phyloP scores from a whole-genome alignment of 2,329 filamentous ascomycete genomes.

The Sporothrix pseudoabietina region DNA sequence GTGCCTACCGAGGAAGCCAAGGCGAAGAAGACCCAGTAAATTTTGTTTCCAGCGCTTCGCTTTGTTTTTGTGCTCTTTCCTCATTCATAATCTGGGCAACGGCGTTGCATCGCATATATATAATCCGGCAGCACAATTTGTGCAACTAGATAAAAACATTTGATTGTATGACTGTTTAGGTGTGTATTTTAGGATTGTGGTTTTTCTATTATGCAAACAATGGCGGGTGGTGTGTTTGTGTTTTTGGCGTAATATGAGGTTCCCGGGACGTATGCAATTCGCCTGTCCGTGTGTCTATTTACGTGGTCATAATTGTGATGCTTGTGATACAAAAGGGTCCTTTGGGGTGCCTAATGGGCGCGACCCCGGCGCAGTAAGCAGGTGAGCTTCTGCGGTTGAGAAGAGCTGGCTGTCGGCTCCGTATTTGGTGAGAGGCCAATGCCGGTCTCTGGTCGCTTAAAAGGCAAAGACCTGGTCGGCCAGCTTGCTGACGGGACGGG shows the following conservation, averaged over 20 bases:
- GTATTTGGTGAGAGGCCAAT: background rate
- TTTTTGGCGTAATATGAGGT: background rate
- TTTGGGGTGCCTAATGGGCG: background rate
- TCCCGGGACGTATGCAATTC: background rate
- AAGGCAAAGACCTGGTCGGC: slow-evolving; percentile 98
- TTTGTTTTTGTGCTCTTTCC: background rate
- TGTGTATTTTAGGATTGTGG: background rate
- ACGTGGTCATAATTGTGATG: background rate
- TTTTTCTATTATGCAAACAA: background rate
- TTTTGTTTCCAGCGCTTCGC: background rate
- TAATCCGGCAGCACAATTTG: background rate
- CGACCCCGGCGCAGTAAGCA: background rate
- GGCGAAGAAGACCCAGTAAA: slow-evolving; percentile 34
- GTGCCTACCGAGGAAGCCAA: slow-evolving; percentile 34
- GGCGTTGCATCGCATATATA: background rate
- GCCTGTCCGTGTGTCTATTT: slow-evolving; percentile 10
- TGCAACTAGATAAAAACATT: background rate
- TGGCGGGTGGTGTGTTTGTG: background rate
- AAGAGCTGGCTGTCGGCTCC: background rate
- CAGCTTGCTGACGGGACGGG: slow-evolving; percentile 92
- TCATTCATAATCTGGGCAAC: background rate
- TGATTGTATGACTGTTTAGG: background rate
- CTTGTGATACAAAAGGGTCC: background rate
- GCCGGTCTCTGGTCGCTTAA: slow-evolving; percentile 43
- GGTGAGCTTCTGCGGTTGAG: background rate